phyloP scores from a whole-genome alignment of 192 early-diverging fungal genomes.

The Rhizoclosmatium sp. region DNA sequence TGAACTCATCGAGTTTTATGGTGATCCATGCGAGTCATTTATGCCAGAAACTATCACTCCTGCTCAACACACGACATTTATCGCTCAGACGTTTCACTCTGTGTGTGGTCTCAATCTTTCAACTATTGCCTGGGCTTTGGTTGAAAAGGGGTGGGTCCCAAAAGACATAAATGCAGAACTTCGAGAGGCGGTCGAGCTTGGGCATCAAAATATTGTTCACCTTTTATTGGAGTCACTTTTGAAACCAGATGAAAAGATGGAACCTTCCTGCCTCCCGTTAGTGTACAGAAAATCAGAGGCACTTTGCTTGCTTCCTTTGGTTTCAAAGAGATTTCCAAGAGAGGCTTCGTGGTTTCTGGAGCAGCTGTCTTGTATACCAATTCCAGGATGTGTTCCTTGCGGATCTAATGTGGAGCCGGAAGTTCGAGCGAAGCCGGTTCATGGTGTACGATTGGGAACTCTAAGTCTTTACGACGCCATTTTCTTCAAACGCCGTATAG shows the following conservation, averaged over 20 bases:
- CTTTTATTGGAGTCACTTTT: slow-evolving; percentile 47
- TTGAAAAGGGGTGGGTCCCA: slow-evolving; percentile 48
- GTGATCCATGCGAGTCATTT: slow-evolving; percentile 37
- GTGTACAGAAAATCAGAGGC: slow-evolving; percentile 48
- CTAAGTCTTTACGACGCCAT: slow-evolving; percentile 41
- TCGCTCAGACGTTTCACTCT: slow-evolving; percentile 41
- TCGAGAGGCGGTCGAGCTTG: slow-evolving; percentile 41
- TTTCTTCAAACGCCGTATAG: slow-evolving; percentile 7
- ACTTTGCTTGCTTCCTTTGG: slow-evolving; percentile 41
- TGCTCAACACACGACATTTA: slow-evolving; percentile 40
- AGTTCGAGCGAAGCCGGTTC: slow-evolving; percentile 44
- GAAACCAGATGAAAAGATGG: slow-evolving; percentile 44
- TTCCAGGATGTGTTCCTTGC: slow-evolving; percentile 48
- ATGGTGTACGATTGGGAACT: slow-evolving; percentile 45
- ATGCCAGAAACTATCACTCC: slow-evolving; percentile 32
- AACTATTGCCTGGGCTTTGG: slow-evolving; percentile 45
- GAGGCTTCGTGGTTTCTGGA: slow-evolving; percentile 55
- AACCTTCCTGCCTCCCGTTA: slow-evolving; percentile 42
- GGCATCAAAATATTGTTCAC: slow-evolving; percentile 54
- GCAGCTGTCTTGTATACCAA: slow-evolving; percentile 48
- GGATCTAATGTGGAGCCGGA: slow-evolving; percentile 42
- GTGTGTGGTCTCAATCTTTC: slow-evolving; percentile 46
- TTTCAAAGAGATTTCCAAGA: slow-evolving; percentile 47
- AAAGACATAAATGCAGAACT: slow-evolving; percentile 33
- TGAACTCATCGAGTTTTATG: slow-evolving; percentile 50